These are phyloP conservation scores for Magnaporthales sp. DNA, from an alignment of 2,329 filamentous ascomycete species.

Conservation along the genomic window DNA sequence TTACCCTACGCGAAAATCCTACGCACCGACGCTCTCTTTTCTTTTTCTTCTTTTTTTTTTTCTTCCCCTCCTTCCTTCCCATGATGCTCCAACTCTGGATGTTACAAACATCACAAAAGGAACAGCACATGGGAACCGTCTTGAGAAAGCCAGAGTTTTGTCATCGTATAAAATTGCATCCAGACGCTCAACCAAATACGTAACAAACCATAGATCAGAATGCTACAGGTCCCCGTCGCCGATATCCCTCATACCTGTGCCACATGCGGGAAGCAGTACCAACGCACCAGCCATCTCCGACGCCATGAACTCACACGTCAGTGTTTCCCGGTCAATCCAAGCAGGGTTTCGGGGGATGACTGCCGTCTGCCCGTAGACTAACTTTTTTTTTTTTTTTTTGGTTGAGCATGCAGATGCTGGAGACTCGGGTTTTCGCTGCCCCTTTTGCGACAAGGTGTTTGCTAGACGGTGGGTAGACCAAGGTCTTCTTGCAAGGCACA, in stretches of 20 bases:
- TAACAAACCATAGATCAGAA: background rate
- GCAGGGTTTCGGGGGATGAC: background rate
- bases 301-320: slow-evolving; percentile 6
- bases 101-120: background rate
- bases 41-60: background rate
- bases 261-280: slow-evolving; percentile 4
- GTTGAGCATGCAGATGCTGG: background rate
- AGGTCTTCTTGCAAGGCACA: background rate
- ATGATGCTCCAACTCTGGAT: background rate
- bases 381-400: background rate
- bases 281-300: slow-evolving; percentile 5
- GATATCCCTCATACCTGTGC: background rate
- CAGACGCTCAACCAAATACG: background rate
- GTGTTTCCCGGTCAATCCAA: background rate
- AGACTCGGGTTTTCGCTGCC: slow-evolving; percentile 2
- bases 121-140: background rate
- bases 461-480: background rate
- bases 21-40: background rate
- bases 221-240: background rate
- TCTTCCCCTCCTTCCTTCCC: background rate
- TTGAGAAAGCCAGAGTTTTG: background rate
- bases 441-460: slow-evolving; percentile 6
- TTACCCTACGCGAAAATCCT: background rate
- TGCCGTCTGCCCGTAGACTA: too few relatives aligned
- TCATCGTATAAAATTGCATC: background rate